Evolutionary conservation across 1,139 yeast species (phyloP).

Genomic region (Diutina pseudorugosa): DNA sequence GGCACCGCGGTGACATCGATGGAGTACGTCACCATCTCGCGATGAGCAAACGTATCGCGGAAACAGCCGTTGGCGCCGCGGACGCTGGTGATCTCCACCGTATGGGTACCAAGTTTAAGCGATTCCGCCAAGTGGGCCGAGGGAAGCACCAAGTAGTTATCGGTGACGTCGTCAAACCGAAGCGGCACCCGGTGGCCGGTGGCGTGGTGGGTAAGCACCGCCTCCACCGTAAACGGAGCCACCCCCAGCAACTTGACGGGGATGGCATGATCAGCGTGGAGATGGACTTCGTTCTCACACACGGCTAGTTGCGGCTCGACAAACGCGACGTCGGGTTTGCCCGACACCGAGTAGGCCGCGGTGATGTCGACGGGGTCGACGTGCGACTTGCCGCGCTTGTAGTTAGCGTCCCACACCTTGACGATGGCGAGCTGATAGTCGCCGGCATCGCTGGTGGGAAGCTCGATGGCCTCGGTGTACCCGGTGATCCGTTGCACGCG

Average conservation of each 20-base stretch:
- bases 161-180: not conserved
- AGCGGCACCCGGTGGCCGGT: not conserved
- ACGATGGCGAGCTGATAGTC: conserved; percentile 30
- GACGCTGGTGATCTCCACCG: conserved; percentile 14
- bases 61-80: conserved; percentile 64
- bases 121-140: not conserved
- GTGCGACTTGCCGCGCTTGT: not conserved
- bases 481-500: conserved; percentile 22
- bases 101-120: not conserved
- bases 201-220: not conserved
- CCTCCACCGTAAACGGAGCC: not conserved
- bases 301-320: not conserved
- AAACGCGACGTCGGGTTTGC: not conserved
- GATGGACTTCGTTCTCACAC: not conserved
- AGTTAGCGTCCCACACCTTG: not conserved
- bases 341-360: not conserved
- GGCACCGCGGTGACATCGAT: conserved; percentile 71
- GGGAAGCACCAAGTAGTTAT: not conserved
- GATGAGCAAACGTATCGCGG: conserved; percentile 24
- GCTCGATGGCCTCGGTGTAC: conserved; percentile 15
- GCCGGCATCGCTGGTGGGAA: conserved; percentile 37
- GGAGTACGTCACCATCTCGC: conserved; percentile 18
- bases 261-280: not conserved
- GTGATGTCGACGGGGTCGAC: not conserved
- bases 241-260: not conserved